Evolutionary conservation across 1,284 basidiomycete species (phyloP).

Genomic region (Psilocybe mexicana): DNA sequence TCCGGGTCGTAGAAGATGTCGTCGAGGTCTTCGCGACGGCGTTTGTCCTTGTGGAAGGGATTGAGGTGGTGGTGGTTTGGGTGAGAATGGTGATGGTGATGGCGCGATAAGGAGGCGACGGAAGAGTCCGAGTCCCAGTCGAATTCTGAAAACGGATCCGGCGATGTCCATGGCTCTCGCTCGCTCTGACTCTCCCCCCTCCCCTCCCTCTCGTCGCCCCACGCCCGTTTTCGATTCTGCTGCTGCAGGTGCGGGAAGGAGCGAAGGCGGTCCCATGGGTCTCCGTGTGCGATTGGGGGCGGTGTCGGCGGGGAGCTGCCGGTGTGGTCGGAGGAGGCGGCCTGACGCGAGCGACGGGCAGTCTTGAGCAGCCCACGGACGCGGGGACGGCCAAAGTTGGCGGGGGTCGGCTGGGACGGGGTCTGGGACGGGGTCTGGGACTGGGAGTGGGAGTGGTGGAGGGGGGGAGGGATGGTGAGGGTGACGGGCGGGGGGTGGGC

Average conservation of each 20-base stretch:
- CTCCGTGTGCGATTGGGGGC: conserved; percentile 6
- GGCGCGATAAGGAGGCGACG: conserved; percentile 8
- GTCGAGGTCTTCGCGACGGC: not conserved
- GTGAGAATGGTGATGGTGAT: not conserved
- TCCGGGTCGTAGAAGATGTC: not conserved
- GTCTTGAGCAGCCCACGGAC: conserved; percentile 44
- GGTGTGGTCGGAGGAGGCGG: conserved; percentile 19
- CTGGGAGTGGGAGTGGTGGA: not conserved
- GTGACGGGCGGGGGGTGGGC: not conserved
- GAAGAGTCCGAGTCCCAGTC: conserved; percentile 17
- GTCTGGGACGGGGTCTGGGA: not conserved
- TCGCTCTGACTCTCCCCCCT: not conserved
- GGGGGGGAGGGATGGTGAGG: not conserved
- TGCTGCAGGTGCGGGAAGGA: conserved; percentile 11
- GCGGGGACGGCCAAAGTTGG: conserved; percentile 25
- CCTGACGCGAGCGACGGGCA: conserved; percentile 37
- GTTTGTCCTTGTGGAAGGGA: not conserved
- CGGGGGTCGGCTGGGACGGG: conserved; percentile 6
- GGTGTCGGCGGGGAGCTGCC: conserved; percentile 5
- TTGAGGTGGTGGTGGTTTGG: not conserved
- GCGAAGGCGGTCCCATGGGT: not conserved
- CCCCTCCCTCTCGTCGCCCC: not conserved
- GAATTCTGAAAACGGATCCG: not conserved
- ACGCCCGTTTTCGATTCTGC: not conserved
- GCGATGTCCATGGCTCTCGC: not conserved